Base-by-base conservation (phyloP, 2,329 filamentous ascomycete species). In the Thyridium curvatum region DNA sequence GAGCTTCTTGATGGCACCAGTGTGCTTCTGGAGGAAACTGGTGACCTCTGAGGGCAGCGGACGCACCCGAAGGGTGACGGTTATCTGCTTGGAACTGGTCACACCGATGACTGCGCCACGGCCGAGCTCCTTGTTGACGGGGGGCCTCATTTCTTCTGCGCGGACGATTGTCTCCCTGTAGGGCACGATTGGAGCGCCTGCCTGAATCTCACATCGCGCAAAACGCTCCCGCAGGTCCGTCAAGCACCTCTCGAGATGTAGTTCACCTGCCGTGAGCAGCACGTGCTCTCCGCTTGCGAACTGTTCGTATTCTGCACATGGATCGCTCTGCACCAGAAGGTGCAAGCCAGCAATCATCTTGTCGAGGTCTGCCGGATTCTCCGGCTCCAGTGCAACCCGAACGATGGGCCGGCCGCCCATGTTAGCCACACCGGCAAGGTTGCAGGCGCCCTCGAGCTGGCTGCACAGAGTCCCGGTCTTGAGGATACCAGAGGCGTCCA, bases 401-500 rank as follows among this genome's bases (percentile, higher is more conserved):
- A 98, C 93, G 46, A 98, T 98, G 1, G 93, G 93, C 39, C 91
- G 84, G 4, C 84, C 86, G 26, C 79, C 79, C 61, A 90, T 80
- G 39, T 68, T 72, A 13, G 72, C 79, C 8, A 97, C 81, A 46
- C 91, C 91, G 1, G 90, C 93, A 38, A 98, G 68, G 62, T 98
- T 98, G 50, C 94, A 81, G 7, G 86, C 82, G 13, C 93, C 93
- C 35, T 88, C 83, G 0, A 94, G 67, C 46, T 86, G 84, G 47
- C 87, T 94, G 66, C 89, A 96, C 4, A 98, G 70, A 0, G 93
- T 98, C 12, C 90, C 93, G 1, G 89, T 94, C 60, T 98, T 98
- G 39, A 98, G 72, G n/a, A 98, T 84, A 44, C 91, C 84, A 26
- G 56, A 53, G 13, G 90, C 91, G 54, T 93, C 90, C 1, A 98